Evolutionary conservation across 345 rosid species (phyloP).

Genomic region (Gossypium bickii): DNA sequence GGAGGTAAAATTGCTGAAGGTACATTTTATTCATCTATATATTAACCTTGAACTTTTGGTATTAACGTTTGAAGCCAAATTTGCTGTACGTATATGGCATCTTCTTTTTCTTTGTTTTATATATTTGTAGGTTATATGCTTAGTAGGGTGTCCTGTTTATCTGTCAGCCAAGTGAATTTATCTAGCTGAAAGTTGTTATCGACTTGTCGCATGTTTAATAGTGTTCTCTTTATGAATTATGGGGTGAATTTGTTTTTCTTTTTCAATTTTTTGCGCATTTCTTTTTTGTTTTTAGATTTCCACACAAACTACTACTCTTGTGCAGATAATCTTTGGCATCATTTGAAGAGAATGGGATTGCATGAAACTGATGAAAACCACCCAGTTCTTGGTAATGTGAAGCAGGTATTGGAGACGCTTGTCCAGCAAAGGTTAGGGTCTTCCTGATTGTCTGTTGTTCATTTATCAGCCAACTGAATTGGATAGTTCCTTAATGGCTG

Average conservation of each 20-base stretch:
- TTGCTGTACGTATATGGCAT: not conserved
- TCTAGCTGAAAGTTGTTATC: not conserved
- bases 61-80: not conserved
- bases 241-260: not conserved
- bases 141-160: not conserved
- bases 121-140: not conserved
- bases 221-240: constrained; percentile 5
- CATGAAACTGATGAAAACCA: constrained; percentile 59
- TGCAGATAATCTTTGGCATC: constrained; percentile 81
- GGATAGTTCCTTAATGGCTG: not conserved
- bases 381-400: constrained; percentile 66
- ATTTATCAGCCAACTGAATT: not conserved
- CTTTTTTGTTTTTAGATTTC: no score
- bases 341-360: constrained; percentile 67
- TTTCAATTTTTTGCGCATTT: not conserved
- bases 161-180: not conserved
- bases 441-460: constrained; percentile 7
- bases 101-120: not conserved
- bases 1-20: constrained; percentile 87
- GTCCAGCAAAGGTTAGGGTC: constrained; percentile 73
- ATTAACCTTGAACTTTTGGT: not conserved
- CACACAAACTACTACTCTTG: not conserved
- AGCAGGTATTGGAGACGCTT: constrained; percentile 68
- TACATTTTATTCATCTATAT: constrained; percentile 18
- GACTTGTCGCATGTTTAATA: not conserved